Base-by-base conservation (phyloP, 805 yeast species). In the Cyberlindnera bimundalis region DNA sequence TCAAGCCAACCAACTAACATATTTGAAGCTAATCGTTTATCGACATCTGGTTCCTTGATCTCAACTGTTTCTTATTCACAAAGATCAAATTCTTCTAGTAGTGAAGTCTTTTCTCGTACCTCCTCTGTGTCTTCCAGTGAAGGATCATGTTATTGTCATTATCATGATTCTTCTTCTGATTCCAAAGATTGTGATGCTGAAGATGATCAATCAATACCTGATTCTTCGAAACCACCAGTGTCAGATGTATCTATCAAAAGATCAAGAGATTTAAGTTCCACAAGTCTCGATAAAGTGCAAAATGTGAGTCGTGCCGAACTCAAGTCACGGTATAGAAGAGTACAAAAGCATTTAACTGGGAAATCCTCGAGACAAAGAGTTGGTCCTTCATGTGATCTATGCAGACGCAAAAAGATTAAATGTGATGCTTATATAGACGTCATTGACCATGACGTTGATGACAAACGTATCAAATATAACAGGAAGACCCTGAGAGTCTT, bases 321-420 rank as follows among this genome's bases (percentile, higher is more conserved):
- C n/a, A n/a, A n/a, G n/a, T n/a, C n/a, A 15, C n/a, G 29, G 8
- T 16, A 14, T 17, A 41, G 40, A 33, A 18, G 14, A 18, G 21
- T 42, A 3, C 39, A 42, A 13, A 26, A 15, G n/a, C 52, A 48
- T n/a, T 21, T 42, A 2, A 48, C 52, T 2, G 52, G 52, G 3
- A 49, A 40, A 32, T 48, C 55, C 26, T 55, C 61, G 39, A 56
- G 88, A 51, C 90, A 83, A 61, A 64, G 91, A 44, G 66, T 76
- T 15, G 89, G 91, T 0, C 89, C 89, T 3, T 77, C 84, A 29
- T 83, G 91, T 60, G 89, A 83, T 57, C 65, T 74, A 35, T 83
- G 91, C 58, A 67, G 89, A 39, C 55, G 74, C 13, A 70, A 87
- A 42, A 83, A 83, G 56, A 82, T 81, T 43, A 83, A 79, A 60